Percentiles rank a stretch among this genome's conserved stretches.
Evolutionary conservation across 1,284 basidiomycete species (phyloP).

Genomic region (Filobasidium uniguttulatum): DNA sequence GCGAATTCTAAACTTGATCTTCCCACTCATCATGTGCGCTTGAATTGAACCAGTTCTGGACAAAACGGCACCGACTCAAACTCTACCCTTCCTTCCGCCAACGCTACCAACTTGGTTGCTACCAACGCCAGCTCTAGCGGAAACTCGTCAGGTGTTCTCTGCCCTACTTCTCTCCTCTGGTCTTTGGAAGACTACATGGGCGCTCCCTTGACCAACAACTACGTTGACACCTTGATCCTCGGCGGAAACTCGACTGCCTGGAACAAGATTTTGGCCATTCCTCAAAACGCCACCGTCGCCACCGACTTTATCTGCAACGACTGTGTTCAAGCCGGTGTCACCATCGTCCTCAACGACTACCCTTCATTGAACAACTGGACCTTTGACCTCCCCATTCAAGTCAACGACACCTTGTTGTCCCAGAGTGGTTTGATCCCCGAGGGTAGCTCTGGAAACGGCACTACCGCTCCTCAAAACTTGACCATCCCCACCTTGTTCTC

Average conservation of each 20-base stretch:
- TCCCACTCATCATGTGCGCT: not conserved
- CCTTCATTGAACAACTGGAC: constrained; percentile 23
- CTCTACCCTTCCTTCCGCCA: constrained; percentile 12
- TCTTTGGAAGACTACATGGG: constrained; percentile 26
- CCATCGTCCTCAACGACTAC: constrained; percentile 25
- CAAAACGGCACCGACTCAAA: not conserved
- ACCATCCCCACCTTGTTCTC: constrained; percentile 9
- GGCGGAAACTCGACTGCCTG: constrained; percentile 25
- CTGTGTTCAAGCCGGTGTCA: constrained; percentile 30
- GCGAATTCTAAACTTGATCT: not conserved
- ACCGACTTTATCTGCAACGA: constrained; percentile 26
- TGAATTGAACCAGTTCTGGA: too few species aligned
- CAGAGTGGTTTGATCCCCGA: too few species aligned
- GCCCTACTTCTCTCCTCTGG: constrained; percentile 25
- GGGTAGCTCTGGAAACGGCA: constrained; percentile 4
- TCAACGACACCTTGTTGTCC: constrained; percentile 23
- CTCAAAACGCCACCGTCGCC: constrained; percentile 7
- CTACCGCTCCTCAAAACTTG: constrained; percentile 16
- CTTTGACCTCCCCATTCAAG: constrained; percentile 18
- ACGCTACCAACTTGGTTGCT: constrained; percentile 27
- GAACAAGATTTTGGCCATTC: constrained; percentile 7
- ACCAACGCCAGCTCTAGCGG: constrained; percentile 16
- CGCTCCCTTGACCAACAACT: constrained; percentile 24
- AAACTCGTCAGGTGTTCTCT: constrained; percentile 18
- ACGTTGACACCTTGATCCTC: constrained; percentile 20